A percentile compares a stretch with the other conserved stretches of the same genome.
These are phyloP conservation scores for Leccinum broughii DNA, from an alignment of 768 basidiomycete species.

Conservation along the genomic window DNA sequence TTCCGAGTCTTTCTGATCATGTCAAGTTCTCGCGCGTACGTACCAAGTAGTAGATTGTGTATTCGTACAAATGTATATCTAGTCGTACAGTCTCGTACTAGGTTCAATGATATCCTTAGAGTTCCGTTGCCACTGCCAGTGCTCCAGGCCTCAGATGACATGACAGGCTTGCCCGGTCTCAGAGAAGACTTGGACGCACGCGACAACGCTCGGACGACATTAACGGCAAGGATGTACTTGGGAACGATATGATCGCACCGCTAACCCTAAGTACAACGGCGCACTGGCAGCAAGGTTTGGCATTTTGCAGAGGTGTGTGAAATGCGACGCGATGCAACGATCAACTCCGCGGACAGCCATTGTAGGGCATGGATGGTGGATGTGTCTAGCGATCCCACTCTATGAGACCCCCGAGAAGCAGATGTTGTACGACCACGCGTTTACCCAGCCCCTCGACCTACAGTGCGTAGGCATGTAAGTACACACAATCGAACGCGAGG, in stretches of 20 bases:
- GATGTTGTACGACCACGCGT: slow-evolving; percentile 94
- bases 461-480: slow-evolving; percentile 7
- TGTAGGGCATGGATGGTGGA: background rate
- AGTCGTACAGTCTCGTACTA: no score
- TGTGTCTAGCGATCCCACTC: slow-evolving; percentile 53
- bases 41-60: no score
- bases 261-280: background rate
- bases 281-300: slow-evolving; percentile 2
- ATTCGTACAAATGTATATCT: no score
- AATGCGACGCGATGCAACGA: slow-evolving; percentile 7
- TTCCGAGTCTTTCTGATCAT: no score
- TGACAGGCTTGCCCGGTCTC: no score
- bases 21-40: no score
- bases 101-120: no score
- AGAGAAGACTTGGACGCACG: no score
- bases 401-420: slow-evolving; percentile 81
- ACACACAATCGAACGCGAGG: background rate
- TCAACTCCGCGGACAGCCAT: slow-evolving; percentile 21
- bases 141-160: no score
- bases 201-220: no score
- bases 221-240: slow-evolving; percentile 9
- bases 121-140: no score
- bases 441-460: slow-evolving; percentile 94
- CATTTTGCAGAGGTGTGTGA: slow-evolving; percentile 21
- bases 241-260: slow-evolving; percentile 6